These are phyloP conservation scores for Neoboletus brunneissimus DNA, from an alignment of 768 basidiomycete genomes.

Conservation along the genomic window DNA sequence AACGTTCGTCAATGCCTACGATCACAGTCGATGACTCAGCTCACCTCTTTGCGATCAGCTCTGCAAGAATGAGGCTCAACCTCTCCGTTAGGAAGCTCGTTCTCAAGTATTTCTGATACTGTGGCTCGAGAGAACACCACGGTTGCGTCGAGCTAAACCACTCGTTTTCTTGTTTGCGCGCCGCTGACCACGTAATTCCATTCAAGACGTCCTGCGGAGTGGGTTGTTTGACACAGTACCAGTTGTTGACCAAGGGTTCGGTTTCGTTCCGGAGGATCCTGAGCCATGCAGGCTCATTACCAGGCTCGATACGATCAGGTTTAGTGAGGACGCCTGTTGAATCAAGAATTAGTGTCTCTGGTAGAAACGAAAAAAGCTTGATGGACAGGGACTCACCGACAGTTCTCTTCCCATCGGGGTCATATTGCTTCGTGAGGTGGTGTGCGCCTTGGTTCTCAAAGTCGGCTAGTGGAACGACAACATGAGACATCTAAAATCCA, in stretches of 20 bases:
- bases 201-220: conserved; percentile 18
- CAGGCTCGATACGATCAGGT: conserved; percentile 51
- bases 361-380: too few species aligned
- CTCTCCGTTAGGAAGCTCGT: conserved; percentile 55
- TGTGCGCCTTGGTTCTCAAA: not conserved
- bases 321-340: not conserved
- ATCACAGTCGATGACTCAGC: too few species aligned
- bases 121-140: conserved; percentile 52
- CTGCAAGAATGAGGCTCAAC: conserved; percentile 59
- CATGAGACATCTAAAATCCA: too few species aligned
- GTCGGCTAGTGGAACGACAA: not conserved
- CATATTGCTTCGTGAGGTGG: not conserved
- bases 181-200: not conserved
- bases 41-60: conserved; percentile 48
- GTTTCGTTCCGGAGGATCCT: conserved; percentile 53
- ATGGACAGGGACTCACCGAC: not conserved
- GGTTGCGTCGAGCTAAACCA: conserved; percentile 50
- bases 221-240: conserved; percentile 44
- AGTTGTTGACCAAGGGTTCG: conserved; percentile 27
- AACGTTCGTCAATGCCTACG: not conserved
- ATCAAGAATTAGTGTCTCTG: too few species aligned
- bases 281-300: conserved; percentile 46
- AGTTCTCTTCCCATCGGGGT: not conserved
- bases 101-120: conserved; percentile 51
- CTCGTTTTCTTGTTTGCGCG: not conserved